Conservation (phyloP, 75 land plant genomes). For the Sequoia sempervirens region DNA sequence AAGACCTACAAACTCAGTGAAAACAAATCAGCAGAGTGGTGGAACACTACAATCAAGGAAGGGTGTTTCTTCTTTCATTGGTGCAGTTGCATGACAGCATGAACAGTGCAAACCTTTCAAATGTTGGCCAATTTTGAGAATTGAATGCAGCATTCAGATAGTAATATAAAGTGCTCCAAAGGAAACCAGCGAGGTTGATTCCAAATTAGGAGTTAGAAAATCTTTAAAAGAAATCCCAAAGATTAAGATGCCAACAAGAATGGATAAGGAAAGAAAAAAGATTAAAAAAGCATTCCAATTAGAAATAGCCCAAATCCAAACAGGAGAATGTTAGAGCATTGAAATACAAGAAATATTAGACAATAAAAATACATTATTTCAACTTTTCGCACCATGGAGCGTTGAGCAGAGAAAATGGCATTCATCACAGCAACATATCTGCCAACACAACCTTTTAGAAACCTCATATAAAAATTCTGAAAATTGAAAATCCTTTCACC, state of each 20-base stretch:
- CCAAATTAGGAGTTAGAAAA: not conserved
- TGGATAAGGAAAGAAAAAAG: not conserved
- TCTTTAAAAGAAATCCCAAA: not conserved
- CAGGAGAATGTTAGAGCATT: not conserved
- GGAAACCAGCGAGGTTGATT: not conserved
- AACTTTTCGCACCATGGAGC: conserved; percentile 59
- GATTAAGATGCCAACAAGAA: not conserved
- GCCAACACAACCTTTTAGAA: conserved; percentile 17
- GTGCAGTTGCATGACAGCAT: not conserved
- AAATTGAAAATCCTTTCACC: conserved; percentile 4
- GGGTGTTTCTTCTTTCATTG: not conserved
- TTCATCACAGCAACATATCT: conserved; percentile 98
- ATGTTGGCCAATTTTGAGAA: not conserved
- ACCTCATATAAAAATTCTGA: not conserved
- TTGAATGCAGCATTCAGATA: not conserved
- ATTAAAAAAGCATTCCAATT: not conserved
- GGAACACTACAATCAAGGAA: too few relatives aligned
- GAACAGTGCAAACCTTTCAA: not conserved
- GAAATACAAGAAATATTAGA: not conserved
- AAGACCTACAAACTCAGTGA: too few relatives aligned
- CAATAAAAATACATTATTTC: not conserved
- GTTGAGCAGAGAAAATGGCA: conserved; percentile 96
- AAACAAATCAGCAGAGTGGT: too few relatives aligned
- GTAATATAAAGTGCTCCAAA: not conserved
- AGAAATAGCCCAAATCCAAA: not conserved